These are phyloP conservation scores for Bjerkandera adusta DNA, from an alignment of 1,284 basidiomycete genomes.

Conservation along the genomic window DNA sequence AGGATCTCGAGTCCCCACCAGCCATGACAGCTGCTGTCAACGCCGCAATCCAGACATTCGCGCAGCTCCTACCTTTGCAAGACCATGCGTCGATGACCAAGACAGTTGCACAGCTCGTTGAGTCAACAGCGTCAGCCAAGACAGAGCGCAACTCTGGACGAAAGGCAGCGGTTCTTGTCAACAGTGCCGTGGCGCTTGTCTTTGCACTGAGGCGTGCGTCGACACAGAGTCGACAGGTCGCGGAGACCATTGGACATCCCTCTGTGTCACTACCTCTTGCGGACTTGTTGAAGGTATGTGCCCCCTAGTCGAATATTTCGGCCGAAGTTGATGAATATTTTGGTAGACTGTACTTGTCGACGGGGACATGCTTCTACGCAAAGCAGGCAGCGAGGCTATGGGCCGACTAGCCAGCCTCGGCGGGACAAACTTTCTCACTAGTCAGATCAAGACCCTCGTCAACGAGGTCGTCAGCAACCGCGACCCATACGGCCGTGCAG, in stretches of 20 bases:
- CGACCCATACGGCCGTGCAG: constrained; percentile 90
- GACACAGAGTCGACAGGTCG: constrained; percentile 51
- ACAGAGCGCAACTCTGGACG: constrained; percentile 88
- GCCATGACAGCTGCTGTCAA: constrained; percentile 86
- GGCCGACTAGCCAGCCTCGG: constrained; percentile 86
- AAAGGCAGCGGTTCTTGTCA: constrained; percentile 85
- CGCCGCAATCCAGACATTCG: constrained; percentile 85
- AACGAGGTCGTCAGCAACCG: constrained; percentile 97
- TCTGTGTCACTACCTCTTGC: constrained; percentile 73
- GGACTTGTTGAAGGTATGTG: constrained; percentile 72
- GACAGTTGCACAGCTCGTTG: constrained; percentile 69
- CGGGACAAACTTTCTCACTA: constrained; percentile 83
- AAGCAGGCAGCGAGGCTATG: constrained; percentile 86
- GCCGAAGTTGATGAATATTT: background rate
- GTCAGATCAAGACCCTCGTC: constrained; percentile 89
- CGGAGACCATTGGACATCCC: constrained; percentile 67
- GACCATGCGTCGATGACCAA: constrained; percentile 67
- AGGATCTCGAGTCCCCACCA: constrained; percentile 58
- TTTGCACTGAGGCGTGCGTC: constrained; percentile 70
- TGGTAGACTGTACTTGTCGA: constrained; percentile 78
- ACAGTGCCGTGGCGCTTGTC: constrained; percentile 79
- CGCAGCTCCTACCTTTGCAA: constrained; percentile 78
- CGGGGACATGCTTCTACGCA: constrained; percentile 75
- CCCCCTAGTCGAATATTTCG: background rate
- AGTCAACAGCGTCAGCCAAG: constrained; percentile 72